These are phyloP conservation scores for Exophiala sideris DNA, from an alignment of 2,329 filamentous ascomycete genomes.

Conservation along the genomic window DNA sequence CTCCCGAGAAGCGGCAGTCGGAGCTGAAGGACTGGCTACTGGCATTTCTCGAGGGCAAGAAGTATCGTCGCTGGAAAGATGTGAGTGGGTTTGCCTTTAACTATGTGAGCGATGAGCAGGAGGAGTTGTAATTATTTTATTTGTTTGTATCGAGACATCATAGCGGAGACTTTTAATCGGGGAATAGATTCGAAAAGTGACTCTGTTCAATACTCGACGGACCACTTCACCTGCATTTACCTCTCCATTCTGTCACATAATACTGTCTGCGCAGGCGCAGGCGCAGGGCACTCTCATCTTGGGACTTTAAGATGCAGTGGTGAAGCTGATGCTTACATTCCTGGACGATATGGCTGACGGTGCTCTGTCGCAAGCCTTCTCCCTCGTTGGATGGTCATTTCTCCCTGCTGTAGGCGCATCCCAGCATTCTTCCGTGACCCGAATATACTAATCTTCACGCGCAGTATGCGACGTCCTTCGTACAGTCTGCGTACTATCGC, in stretches of 20 bases:
- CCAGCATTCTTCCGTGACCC: background rate
- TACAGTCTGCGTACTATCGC: constrained; percentile 80
- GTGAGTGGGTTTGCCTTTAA: constrained; percentile 18
- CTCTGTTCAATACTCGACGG: background rate
- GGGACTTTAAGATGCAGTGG: background rate
- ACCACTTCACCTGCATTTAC: background rate
- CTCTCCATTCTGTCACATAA: no score
- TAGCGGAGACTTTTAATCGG: no score
- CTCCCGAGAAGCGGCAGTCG: constrained; percentile 9
- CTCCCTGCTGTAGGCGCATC: constrained; percentile 54
- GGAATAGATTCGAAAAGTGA: no score
- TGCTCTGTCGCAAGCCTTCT: constrained; percentile 48
- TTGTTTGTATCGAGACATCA: no score
- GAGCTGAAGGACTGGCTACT: constrained; percentile 7
- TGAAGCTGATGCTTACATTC: background rate
- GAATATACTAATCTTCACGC: background rate
- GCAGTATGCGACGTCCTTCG: constrained; percentile 72
- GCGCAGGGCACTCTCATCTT: background rate
- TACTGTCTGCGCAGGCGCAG: background rate
- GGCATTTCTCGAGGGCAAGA: constrained; percentile 10
- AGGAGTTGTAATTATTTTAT: background rate
- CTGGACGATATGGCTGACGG: constrained; percentile 28
- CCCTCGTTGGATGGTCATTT: constrained; percentile 60
- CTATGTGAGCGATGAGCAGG: constrained; percentile 5
- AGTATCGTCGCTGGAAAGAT: constrained; percentile 10